These are phyloP conservation scores for Diaporthe caulivora DNA, from an alignment of 2,329 filamentous ascomycete species.

Conservation along the genomic window DNA sequence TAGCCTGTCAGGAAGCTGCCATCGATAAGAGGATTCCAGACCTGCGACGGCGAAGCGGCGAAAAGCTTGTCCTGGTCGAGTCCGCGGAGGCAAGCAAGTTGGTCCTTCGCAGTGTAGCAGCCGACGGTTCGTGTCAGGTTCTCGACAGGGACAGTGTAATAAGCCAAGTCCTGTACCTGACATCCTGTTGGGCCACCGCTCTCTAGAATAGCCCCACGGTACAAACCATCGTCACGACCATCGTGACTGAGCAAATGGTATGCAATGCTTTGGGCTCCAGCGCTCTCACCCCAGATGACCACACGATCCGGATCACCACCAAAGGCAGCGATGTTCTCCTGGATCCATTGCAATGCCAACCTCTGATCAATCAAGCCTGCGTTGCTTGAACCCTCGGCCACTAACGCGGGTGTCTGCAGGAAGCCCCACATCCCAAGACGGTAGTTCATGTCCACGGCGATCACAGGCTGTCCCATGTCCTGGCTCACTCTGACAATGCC, in stretches of 20 bases:
- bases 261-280: conserved; percentile 55
- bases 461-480: conserved; percentile 63
- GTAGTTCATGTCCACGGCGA: conserved; percentile 68
- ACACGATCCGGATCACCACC: conserved; percentile 61
- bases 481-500: conserved; percentile 69
- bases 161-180: conserved; percentile 48
- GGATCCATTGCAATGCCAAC: conserved; percentile 62
- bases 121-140: conserved; percentile 51
- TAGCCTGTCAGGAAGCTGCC: conserved; percentile 61
- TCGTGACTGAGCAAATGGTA: conserved; percentile 67
- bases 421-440: conserved; percentile 67
- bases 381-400: conserved; percentile 57
- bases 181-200: conserved; percentile 55
- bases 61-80: conserved; percentile 50
- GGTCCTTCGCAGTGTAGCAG: conserved; percentile 48
- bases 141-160: conserved; percentile 51
- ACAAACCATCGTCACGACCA: conserved; percentile 67
- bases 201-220: conserved; percentile 66
- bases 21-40: conserved; percentile 60
- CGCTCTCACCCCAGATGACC: conserved; percentile 62
- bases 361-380: conserved; percentile 65
- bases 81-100: conserved; percentile 53
- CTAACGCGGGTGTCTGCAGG: conserved; percentile 59
- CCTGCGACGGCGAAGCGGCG: conserved; percentile 50
- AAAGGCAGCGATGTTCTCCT: conserved; percentile 66